These are phyloP conservation scores for Zasmidium cellare DNA, from an alignment of 2,329 filamentous ascomycete genomes.

Conservation along the genomic window DNA sequence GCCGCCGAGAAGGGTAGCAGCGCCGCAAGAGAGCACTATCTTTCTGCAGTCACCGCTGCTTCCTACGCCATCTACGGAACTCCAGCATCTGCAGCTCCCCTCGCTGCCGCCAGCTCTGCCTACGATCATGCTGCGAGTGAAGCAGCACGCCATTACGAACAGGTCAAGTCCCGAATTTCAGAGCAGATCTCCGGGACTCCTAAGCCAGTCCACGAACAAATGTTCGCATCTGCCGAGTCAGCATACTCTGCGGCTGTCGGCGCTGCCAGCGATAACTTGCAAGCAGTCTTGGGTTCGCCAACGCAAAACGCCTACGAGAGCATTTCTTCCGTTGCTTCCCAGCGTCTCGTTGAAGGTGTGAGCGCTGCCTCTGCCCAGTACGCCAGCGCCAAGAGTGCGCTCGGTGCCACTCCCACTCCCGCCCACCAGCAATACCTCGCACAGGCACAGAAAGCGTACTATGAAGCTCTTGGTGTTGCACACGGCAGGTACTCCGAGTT, in stretches of 20 bases:
- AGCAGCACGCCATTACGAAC: slow-evolving; percentile 68
- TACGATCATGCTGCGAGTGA: slow-evolving; percentile 66
- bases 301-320: slow-evolving; percentile 45
- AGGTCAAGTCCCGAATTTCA: slow-evolving; percentile 67
- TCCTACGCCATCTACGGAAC: slow-evolving; percentile 58
- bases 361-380: slow-evolving; percentile 71
- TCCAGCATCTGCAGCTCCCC: slow-evolving; percentile 40
- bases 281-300: slow-evolving; percentile 47
- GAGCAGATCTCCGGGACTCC: slow-evolving; percentile 67
- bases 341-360: slow-evolving; percentile 69
- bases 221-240: slow-evolving; percentile 67
- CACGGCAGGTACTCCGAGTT: slow-evolving; percentile 79
- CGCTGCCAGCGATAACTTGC: slow-evolving; percentile 61
- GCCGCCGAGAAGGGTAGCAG: slow-evolving; percentile 48
- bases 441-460: slow-evolving; percentile 68
- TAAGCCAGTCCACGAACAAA: slow-evolving; percentile 67
- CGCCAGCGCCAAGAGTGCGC: slow-evolving; percentile 64
- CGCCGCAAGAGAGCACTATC: slow-evolving; percentile 56
- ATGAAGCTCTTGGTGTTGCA: slow-evolving; percentile 74
- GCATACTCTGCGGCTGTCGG: slow-evolving; percentile 67
- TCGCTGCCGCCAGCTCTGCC: slow-evolving; percentile 47
- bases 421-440: slow-evolving; percentile 57
- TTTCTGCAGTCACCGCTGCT: slow-evolving; percentile 59
- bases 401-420: slow-evolving; percentile 63
- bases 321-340: slow-evolving; percentile 68